These are phyloP conservation scores for Trichoderma afroharzianum DNA, from an alignment of 2,329 filamentous ascomycete species.

Conservation along the genomic window DNA sequence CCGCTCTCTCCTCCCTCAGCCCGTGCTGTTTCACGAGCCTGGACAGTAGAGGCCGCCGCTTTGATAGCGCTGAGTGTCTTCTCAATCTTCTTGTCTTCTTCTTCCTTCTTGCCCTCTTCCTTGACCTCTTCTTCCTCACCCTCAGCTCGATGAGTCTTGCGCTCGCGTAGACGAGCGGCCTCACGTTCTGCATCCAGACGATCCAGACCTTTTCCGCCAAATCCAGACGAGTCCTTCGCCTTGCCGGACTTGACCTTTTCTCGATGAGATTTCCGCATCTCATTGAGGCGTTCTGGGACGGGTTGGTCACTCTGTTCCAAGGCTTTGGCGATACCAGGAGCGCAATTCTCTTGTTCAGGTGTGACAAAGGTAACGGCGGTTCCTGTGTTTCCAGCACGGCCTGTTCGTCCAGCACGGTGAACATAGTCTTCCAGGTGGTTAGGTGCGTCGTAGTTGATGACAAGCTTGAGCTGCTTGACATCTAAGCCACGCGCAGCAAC, in stretches of 20 bases:
- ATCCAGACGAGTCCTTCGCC: constrained; percentile 83
- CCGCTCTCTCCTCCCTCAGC: constrained; percentile 31
- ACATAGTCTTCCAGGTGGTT: constrained; percentile 97
- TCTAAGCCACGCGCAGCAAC: constrained; percentile 93
- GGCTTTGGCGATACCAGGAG: constrained; percentile 83
- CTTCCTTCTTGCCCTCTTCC: constrained; percentile 71
- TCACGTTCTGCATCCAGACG: constrained; percentile 88
- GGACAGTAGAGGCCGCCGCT: constrained; percentile 56
- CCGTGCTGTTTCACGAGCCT: constrained; percentile 50
- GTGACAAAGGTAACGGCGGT: constrained; percentile 94
- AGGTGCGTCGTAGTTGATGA: constrained; percentile 92
- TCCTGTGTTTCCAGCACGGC: constrained; percentile 88
- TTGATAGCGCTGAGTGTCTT: constrained; percentile 64
- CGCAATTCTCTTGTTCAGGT: constrained; percentile 85
- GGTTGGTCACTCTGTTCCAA: constrained; percentile 86
- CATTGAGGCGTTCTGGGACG: constrained; percentile 65
- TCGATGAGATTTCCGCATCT: constrained; percentile 69
- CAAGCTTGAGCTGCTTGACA: constrained; percentile 91
- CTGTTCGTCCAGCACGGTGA: constrained; percentile 88
- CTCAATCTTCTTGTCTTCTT: constrained; percentile 66
- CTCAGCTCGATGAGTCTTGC: constrained; percentile 85
- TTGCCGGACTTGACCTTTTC: constrained; percentile 92
- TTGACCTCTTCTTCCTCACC: constrained; percentile 78
- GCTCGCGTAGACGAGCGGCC: constrained; percentile 78
- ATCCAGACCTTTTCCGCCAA: constrained; percentile 92